These are phyloP conservation scores for Crotalaria pallida DNA, from an alignment of 306 rosid genomes.

Conservation along the genomic window DNA sequence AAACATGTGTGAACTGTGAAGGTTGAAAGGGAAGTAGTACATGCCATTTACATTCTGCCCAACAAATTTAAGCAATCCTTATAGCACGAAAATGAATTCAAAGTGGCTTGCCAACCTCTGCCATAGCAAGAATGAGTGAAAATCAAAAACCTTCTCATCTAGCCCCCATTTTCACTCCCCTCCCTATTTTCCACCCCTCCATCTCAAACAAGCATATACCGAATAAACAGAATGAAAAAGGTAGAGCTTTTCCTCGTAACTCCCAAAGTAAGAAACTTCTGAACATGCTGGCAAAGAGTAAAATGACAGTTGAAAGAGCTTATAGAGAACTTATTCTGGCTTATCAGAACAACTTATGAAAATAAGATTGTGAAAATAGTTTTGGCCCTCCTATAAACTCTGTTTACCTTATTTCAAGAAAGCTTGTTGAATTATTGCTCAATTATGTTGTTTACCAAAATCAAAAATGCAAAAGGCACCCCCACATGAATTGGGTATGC, in stretches of 20 bases:
- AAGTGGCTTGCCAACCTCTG: neutral
- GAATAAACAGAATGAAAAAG: neutral
- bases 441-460: neutral
- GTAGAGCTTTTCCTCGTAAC: neutral
- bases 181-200: neutral
- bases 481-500: constrained; percentile 16
- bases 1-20: neutral
- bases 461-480: neutral
- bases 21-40: neutral
- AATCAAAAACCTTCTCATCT: neutral
- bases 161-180: neutral
- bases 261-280: neutral
- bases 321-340: too few relatives aligned
- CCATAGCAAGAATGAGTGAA: neutral
- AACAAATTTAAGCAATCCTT: neutral
- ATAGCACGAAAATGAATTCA: neutral
- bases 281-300: neutral
- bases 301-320: neutral
- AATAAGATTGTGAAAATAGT: too few relatives aligned
- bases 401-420: too few relatives aligned
- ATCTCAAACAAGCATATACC: neutral
- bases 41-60: neutral
- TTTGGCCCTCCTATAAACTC: too few relatives aligned
- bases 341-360: too few relatives aligned
- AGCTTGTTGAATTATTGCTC: too few relatives aligned